Conservation (phyloP, 2,329 filamentous ascomycete genomes). For the Madurella fahalii region DNA sequence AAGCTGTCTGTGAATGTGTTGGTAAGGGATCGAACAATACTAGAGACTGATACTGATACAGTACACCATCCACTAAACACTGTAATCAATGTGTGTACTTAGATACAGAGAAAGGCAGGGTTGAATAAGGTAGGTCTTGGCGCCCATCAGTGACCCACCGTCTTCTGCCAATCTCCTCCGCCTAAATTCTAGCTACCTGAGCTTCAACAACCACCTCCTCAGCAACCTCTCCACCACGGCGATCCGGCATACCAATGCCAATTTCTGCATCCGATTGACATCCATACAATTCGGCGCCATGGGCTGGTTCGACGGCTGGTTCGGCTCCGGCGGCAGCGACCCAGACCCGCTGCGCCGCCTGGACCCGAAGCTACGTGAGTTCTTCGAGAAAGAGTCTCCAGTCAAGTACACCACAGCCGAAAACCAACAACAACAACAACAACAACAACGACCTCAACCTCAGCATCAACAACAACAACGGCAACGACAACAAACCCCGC, state of each 20-base stretch:
- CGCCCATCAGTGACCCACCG: background rate
- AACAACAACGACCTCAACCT: constrained; percentile 5
- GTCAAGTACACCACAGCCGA: constrained; percentile 53
- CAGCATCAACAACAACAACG: constrained; percentile 8
- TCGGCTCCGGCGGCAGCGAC: constrained; percentile 44
- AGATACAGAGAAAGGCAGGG: too few relatives aligned
- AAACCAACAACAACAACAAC: constrained; percentile 5
- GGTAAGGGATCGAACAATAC: constrained; percentile 16
- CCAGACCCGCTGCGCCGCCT: constrained; percentile 66
- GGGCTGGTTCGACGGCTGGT: constrained; percentile 56
- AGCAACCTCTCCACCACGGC: too few relatives aligned
- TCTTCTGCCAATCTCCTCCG: constrained; percentile 15
- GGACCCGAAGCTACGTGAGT: constrained; percentile 78
- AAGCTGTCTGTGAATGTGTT: constrained; percentile 24
- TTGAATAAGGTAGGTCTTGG: too few relatives aligned
- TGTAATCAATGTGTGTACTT: too few relatives aligned
- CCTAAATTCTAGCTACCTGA: background rate
- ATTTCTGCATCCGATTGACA: too few relatives aligned
- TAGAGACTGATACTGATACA: too few relatives aligned
- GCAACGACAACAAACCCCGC: background rate
- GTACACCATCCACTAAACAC: too few relatives aligned
- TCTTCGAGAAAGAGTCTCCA: constrained; percentile 77
- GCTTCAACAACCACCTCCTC: too few relatives aligned
- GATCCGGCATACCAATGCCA: too few relatives aligned
- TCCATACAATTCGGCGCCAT: constrained; percentile 32